Evolutionary conservation across 257 asterid genomes (phyloP), one percentile per base, ranked within the genome.

Genomic region (Solanum boliviense): DNA sequence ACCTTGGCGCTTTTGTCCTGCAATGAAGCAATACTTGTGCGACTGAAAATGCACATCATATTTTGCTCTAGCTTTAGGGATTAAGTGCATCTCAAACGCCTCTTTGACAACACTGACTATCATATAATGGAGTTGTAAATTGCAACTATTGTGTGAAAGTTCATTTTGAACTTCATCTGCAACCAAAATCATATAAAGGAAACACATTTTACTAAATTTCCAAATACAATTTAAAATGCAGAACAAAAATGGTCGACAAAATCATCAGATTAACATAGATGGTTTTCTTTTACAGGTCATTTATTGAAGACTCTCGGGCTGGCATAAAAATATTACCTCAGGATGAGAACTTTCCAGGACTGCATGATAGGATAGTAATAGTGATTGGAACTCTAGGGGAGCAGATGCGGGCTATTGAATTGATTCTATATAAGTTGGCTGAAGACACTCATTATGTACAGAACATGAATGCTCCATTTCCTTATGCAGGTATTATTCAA

Each of bases 341-440:
- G 90, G 99, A 96, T 90, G 90, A 89, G 86, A 91, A 89, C 90
- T 94, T 89, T 87, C 98, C 99, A 70, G 99, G 98, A 87, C 90
- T 96, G 91, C 98, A 94, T 91, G 99, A 96, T 90, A 93, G 99
- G 88, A 88, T 96, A 87, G 98, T 96, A 87, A 93, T 95, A 16
- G 95, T 96, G 83, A 81, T 91, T 85, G 99, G 99, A 83, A 91
- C 95, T 88, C 88, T 95, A 83, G 95, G 88, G 20, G 96, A 91
- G 81, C 99, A 95, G 92, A 90, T 96, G 94, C 94, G 92, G 87
- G 99, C 98, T 15, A 87, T 95, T 86, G 98, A 96, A 88, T 92
- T 96, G 91, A 93, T 96, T 91, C 92, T 96, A n/a, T 87, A 93
- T 91, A 96, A 96, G 92, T 91, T 96, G 93, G 93, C 93, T 3